Evolutionary conservation across 192 early-diverging fungal species (phyloP).

Genomic region (Endogone sp.): DNA sequence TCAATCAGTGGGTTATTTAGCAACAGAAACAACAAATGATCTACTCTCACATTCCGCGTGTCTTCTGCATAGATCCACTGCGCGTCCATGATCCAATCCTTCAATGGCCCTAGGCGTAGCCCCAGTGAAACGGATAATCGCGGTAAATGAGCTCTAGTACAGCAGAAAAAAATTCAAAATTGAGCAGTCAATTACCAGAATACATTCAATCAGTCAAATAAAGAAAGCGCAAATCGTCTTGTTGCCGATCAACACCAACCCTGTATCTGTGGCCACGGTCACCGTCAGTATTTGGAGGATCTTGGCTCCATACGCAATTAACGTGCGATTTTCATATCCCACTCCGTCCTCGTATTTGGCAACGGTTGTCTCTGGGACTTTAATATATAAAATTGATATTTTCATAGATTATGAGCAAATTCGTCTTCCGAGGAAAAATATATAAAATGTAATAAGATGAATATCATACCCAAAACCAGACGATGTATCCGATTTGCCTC

Average conservation of each 20-base stretch:
- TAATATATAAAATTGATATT: conserved; percentile 16
- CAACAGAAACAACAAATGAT: conserved; percentile 15
- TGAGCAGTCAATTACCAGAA: not conserved
- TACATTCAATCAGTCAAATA: not conserved
- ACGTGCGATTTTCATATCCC: conserved; percentile 14
- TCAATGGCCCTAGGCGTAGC: conserved; percentile 30
- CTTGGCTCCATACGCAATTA: conserved; percentile 36
- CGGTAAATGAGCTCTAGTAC: no score
- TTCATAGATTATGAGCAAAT: not conserved
- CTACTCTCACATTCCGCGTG: not conserved
- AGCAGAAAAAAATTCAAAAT: not conserved
- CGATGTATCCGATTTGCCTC: conserved; percentile 43
- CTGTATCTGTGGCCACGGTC: not conserved
- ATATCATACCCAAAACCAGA: conserved; percentile 42
- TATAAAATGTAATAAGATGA: not conserved
- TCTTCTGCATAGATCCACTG: conserved; percentile 56
- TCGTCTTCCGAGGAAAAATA: not conserved
- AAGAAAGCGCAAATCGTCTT: not conserved
- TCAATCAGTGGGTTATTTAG: conserved; percentile 2
- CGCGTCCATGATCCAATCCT: conserved; percentile 78
- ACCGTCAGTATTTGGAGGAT: conserved; percentile 25
- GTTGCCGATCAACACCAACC: not conserved
- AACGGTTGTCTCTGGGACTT: conserved; percentile 13
- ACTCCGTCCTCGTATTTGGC: not conserved
- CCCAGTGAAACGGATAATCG: not conserved